Percentiles rank a stretch among this genome's conserved stretches.
These are phyloP conservation scores for Globisporangium alternatum DNA, from an alignment of 352 stramenopile genomes.

Conservation along the genomic window DNA sequence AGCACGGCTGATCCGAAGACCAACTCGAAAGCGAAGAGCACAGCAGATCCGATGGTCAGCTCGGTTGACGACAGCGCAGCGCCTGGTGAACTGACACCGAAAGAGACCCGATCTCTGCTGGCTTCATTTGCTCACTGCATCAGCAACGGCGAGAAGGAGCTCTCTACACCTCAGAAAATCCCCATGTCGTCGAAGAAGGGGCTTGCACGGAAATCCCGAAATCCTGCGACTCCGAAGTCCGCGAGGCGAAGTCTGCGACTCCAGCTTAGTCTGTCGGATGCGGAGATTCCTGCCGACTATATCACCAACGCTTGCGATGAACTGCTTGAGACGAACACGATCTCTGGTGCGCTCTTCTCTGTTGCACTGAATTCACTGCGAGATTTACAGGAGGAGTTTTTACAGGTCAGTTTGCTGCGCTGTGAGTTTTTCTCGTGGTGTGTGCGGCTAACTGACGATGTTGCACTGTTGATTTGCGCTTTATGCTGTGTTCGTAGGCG, in stretches of 20 bases:
- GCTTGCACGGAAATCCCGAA: background rate
- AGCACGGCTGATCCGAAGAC: background rate
- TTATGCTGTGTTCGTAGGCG: background rate
- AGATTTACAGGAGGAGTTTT: conserved; percentile 11
- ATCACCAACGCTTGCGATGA: conserved; percentile 31
- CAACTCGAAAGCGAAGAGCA: background rate
- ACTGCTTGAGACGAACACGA: conserved; percentile 35
- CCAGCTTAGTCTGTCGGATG: background rate
- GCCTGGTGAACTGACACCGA: background rate
- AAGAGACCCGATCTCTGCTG: conserved; percentile 9
- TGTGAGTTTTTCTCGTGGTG: background rate
- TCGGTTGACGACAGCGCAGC: background rate
- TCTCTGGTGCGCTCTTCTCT: conserved; percentile 43
- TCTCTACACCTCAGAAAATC: conserved; percentile 15
- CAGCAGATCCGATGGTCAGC: background rate
- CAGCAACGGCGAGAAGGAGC: conserved; percentile 2
- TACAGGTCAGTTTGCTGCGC: conserved; percentile 5
- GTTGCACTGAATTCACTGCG: conserved; percentile 36
- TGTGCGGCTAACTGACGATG: background rate
- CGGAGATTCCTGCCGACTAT: conserved; percentile 9
- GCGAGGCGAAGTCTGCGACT: conserved; percentile 8
- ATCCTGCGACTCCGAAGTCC: background rate
- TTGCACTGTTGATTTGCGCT: background rate
- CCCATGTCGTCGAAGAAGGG: conserved; percentile 12
- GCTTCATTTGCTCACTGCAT: conserved; percentile 12